Percentiles rank a stretch among this genome's conserved stretches.
Evolutionary conservation across 345 rosid species (phyloP).

Genomic region (Anastatica hierochuntica): DNA sequence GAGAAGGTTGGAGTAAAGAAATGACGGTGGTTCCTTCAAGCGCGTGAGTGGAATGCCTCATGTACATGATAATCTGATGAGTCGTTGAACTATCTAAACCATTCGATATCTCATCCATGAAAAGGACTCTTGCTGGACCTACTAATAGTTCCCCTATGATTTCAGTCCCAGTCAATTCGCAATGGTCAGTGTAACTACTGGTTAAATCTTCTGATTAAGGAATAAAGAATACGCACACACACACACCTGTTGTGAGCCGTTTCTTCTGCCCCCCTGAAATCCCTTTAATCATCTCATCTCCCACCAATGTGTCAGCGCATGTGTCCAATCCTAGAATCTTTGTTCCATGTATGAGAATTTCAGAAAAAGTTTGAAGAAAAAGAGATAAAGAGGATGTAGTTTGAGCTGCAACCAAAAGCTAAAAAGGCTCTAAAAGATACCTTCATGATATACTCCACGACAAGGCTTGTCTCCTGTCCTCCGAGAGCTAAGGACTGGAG

Average conservation of each 20-base stretch:
- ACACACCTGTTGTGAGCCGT: slow-evolving; percentile 86
- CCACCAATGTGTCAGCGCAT: slow-evolving; percentile 93
- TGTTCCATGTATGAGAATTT: slow-evolving; percentile 49
- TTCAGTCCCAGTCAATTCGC: slow-evolving; percentile 13
- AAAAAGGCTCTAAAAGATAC: slow-evolving; percentile 37
- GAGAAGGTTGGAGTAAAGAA: slow-evolving; percentile 91
- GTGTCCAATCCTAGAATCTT: slow-evolving; percentile 97
- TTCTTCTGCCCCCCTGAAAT: slow-evolving; percentile 99
- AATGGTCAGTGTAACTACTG: slow-evolving; percentile 4
- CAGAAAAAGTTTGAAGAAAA: slow-evolving; percentile 19
- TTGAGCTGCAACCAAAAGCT: slow-evolving; percentile 2
- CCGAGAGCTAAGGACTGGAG: slow-evolving; percentile 81
- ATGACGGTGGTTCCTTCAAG: slow-evolving; percentile 81
- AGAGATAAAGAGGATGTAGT: background rate
- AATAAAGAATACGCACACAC: background rate
- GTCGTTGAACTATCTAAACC: slow-evolving; percentile 97
- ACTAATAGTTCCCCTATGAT: slow-evolving; percentile 80
- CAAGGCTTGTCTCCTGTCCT: slow-evolving; percentile 73
- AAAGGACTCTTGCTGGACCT: slow-evolving; percentile 92
- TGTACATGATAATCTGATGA: slow-evolving; percentile 77
- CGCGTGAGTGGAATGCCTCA: slow-evolving; percentile 74
- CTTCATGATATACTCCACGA: slow-evolving; percentile 91
- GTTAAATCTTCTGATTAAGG: background rate
- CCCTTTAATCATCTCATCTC: slow-evolving; percentile 98
- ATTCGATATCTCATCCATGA: slow-evolving; percentile 98